Evolutionary conservation across 106 monocot genomes (phyloP), one percentile per base, ranked within the genome.

Genomic region (Agapanthus africanus): DNA sequence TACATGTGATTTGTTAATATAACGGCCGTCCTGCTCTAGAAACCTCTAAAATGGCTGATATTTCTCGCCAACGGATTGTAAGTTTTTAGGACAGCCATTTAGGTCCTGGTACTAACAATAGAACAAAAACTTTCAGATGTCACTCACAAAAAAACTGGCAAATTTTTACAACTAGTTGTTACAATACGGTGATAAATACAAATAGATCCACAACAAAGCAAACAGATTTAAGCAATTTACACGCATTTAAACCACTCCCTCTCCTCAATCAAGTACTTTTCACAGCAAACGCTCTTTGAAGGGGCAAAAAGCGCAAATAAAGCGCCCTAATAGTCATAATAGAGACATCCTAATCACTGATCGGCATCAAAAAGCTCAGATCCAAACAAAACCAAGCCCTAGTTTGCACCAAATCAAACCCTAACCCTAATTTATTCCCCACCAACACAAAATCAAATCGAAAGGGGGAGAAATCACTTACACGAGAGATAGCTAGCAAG

Each of bases 401-500:
- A 40, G 14, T 32, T 40, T 10, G 18, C 5, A 25, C 37, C 13
- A 56, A 35, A 61, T 15, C 11, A 38, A 42, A 39, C 3, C 25
- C 38, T 26, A 69, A 51, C 69, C 47, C 52, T 37, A 51, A 49
- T 49, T 21, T 44, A 18, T 8, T 26, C 0, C 65, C 41, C 40
- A 5, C 46, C 13, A 19, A 13, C 46, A 47, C 14, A 49, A 49
- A 35, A 0, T 16, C 9, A 4, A 33, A 34, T 23, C 6, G 33
- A 73, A 33, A 42, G 5, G 38, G 41, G 40, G 50, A 36, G 50
- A 11, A 57, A 19, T 19, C 3, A 50, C 63, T 63, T 73, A 73
- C 73, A 63, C 41, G 16, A 35, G 11, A 63, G 22, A 27, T 0
- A 40, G 71, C 37, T 10, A 59, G 32, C 28, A 32, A 40, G 59